phyloP scores from a whole-genome alignment of 257 asterid genomes.

The Fraxinus anomala region DNA sequence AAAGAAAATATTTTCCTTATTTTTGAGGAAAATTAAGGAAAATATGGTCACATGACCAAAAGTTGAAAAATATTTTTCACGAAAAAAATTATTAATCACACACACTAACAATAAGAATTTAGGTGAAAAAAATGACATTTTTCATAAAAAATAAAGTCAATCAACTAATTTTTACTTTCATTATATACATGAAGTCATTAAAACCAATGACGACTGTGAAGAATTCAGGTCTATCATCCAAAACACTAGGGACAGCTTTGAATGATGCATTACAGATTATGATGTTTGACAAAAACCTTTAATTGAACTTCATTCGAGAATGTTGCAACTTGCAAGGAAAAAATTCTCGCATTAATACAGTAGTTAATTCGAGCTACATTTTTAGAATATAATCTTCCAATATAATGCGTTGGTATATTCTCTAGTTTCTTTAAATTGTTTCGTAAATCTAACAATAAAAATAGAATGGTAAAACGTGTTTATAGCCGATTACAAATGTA shows the following conservation, averaged over 20 bases:
- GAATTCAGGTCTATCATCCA: background rate
- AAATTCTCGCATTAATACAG: background rate
- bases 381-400: too few relatives aligned
- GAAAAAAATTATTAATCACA: too few relatives aligned
- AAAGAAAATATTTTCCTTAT: too few relatives aligned
- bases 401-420: too few relatives aligned
- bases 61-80: too few relatives aligned
- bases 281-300: background rate
- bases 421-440: background rate
- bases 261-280: constrained; percentile 1
- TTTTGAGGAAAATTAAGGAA: too few relatives aligned
- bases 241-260: background rate
- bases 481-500: background rate
- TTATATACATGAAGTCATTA: too few relatives aligned
- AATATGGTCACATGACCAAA: too few relatives aligned
- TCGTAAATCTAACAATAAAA: background rate
- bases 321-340: background rate
- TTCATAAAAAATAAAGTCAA: too few relatives aligned
- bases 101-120: too few relatives aligned
- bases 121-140: too few relatives aligned
- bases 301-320: background rate
- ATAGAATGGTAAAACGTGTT: background rate
- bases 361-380: background rate
- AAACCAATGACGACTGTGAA: background rate
- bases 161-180: too few relatives aligned